These are phyloP conservation scores for Saccharomyces pastorianus DNA, from an alignment of 1,139 yeast species.

Conservation along the genomic window DNA sequence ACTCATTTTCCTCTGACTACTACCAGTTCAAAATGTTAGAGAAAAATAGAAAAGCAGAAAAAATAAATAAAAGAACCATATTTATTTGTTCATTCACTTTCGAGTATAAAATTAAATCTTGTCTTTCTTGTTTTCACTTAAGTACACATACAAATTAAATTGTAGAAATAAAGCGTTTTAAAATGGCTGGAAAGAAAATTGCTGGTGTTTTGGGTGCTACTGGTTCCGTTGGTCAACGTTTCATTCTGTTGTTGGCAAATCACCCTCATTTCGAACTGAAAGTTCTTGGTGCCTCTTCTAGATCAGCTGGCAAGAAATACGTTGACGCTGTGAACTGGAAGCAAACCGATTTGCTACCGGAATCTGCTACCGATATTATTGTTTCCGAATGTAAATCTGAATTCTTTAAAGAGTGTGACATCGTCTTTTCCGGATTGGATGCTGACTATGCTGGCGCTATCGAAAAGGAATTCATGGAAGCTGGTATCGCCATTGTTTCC, in stretches of 20 bases:
- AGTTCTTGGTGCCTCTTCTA: constrained; percentile 84
- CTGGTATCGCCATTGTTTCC: constrained; percentile 78
- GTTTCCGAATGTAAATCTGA: constrained; percentile 75
- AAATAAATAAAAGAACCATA: neutral
- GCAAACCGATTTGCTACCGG: constrained; percentile 80
- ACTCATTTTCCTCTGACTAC: neutral
- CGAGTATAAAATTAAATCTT: neutral
- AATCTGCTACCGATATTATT: constrained; percentile 47
- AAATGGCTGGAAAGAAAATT: constrained; percentile 22
- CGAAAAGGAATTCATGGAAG: constrained; percentile 73
- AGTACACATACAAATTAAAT: neutral
- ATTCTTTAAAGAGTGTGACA: constrained; percentile 78
- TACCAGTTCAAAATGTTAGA: neutral
- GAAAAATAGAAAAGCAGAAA: neutral
- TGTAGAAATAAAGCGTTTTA: neutral
- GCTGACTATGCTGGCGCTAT: constrained; percentile 89
- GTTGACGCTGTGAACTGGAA: constrained; percentile 89
- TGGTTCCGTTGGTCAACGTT: constrained; percentile 96
- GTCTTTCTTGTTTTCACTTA: neutral
- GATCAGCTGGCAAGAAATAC: constrained; percentile 89
- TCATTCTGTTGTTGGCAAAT: constrained; percentile 69
- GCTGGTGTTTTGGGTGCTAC: constrained; percentile 95
- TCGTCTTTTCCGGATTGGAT: constrained; percentile 92
- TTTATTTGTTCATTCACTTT: neutral
- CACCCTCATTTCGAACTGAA: constrained; percentile 86